phyloP scores from a whole-genome alignment of 208 protist species.

The Leishmania mexicana region DNA sequence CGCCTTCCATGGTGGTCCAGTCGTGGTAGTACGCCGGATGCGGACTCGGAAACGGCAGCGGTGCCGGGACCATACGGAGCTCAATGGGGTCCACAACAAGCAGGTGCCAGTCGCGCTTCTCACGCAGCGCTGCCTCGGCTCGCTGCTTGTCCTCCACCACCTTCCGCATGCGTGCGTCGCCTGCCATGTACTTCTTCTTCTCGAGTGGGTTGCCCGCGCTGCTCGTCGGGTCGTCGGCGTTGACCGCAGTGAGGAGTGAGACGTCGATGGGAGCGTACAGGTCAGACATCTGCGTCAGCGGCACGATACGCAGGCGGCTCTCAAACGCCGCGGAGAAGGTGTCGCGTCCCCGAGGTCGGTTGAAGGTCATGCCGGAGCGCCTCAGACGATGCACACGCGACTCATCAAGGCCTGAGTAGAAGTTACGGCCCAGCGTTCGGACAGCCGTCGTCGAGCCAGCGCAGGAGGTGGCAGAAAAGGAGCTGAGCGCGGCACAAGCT shows the following conservation, averaged over 20 bases:
- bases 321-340: constrained; percentile 75
- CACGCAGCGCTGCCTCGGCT: constrained; percentile 24
- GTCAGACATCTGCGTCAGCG: constrained; percentile 31
- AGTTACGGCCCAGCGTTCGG: constrained; percentile 33
- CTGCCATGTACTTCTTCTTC: constrained; percentile 34
- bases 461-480: background rate
- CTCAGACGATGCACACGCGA: constrained; percentile 62
- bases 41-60: constrained; percentile 54
- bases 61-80: constrained; percentile 27
- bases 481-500: background rate
- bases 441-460: too few species aligned
- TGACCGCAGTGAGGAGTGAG: constrained; percentile 22
- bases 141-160: constrained; percentile 30
- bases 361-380: constrained; percentile 69
- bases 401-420: constrained; percentile 79
- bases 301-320: constrained; percentile 47
- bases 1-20: constrained; percentile 14
- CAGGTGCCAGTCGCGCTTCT: constrained; percentile 45
- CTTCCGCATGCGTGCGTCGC: constrained; percentile 30
- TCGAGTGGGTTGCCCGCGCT: constrained; percentile 44
- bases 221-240: constrained; percentile 37
- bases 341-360: constrained; percentile 82
- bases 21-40: constrained; percentile 67
- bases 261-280: constrained; percentile 33
- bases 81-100: constrained; percentile 73